Evolutionary conservation across 1,284 basidiomycete species (phyloP).

Genomic region (Ustanciosporium gigantosporum): DNA sequence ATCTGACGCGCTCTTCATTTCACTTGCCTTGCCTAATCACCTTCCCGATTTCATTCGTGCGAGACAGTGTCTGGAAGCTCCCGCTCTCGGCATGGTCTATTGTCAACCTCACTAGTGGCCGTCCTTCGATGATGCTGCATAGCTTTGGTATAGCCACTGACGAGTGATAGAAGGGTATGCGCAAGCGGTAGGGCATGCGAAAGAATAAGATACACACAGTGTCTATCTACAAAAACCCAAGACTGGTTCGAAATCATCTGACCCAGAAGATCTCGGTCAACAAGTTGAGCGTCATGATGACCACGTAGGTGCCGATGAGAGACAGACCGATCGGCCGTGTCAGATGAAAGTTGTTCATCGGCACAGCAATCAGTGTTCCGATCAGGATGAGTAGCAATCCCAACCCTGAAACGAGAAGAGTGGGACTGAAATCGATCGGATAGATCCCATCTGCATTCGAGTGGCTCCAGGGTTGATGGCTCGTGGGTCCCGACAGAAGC

Average conservation of each 20-base stretch:
- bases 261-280: slow-evolving; percentile 46
- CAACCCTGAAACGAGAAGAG: slow-evolving; percentile 78
- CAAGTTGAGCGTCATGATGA: slow-evolving; percentile 50
- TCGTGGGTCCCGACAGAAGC: slow-evolving; percentile 19
- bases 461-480: slow-evolving; percentile 17
- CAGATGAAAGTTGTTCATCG: slow-evolving; percentile 79
- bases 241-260: too few species aligned
- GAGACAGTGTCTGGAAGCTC: too few species aligned
- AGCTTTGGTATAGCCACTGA: too few species aligned
- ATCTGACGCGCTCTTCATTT: neutral
- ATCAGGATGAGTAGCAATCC: slow-evolving; percentile 77
- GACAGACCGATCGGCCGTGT: slow-evolving; percentile 77
- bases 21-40: slow-evolving; percentile 26
- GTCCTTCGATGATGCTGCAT: too few species aligned
- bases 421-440: slow-evolving; percentile 75
- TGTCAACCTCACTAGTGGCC: too few species aligned
- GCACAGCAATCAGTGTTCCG: slow-evolving; percentile 80
- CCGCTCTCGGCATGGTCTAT: too few species aligned
- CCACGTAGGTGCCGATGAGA: slow-evolving; percentile 73
- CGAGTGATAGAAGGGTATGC: too few species aligned
- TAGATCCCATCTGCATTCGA: slow-evolving; percentile 62
- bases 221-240: too few species aligned
- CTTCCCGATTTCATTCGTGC: too few species aligned
- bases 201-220: too few species aligned
- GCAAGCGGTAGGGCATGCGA: too few species aligned